Evolutionary conservation across 148 eudicot genomes (phyloP).

Genomic region (Drosera capensis): DNA sequence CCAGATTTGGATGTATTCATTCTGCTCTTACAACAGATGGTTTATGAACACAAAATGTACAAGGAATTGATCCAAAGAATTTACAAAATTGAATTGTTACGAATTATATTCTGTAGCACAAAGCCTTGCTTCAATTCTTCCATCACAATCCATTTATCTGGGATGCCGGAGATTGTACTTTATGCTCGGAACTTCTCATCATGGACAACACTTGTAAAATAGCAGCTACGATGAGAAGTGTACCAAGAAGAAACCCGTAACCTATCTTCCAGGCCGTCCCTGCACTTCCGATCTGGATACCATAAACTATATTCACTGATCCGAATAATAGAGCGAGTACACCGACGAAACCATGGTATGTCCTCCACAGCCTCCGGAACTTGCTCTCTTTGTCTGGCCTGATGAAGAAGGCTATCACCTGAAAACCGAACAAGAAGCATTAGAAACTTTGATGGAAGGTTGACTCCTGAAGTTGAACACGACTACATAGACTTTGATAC

Average conservation of each 20-base stretch:
- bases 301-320: slow-evolving; percentile 57
- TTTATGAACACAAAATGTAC: not conserved
- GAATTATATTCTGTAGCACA: not conserved
- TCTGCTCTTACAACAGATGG: too few species aligned
- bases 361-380: slow-evolving; percentile 56
- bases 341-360: slow-evolving; percentile 68
- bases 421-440: slow-evolving; percentile 6
- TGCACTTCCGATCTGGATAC: slow-evolving; percentile 56
- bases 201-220: slow-evolving; percentile 51
- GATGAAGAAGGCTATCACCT: slow-evolving; percentile 71
- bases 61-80: not conserved
- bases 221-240: slow-evolving; percentile 20
- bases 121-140: not conserved
- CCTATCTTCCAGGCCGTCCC: slow-evolving; percentile 73
- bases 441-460: not conserved
- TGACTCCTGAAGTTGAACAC: not conserved
- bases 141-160: slow-evolving; percentile 28
- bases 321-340: slow-evolving; percentile 69
- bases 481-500: not conserved
- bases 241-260: slow-evolving; percentile 63
- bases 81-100: too few species aligned
- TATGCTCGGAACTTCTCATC: slow-evolving; percentile 29
- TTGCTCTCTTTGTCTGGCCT: slow-evolving; percentile 72
- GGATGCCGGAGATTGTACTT: slow-evolving; percentile 25
- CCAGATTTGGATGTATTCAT: too few species aligned